Evolutionary conservation across 2,329 filamentous ascomycete genomes (phyloP), one percentile per base, ranked within the genome.

Genomic region (Diaporthe vaccinii): DNA sequence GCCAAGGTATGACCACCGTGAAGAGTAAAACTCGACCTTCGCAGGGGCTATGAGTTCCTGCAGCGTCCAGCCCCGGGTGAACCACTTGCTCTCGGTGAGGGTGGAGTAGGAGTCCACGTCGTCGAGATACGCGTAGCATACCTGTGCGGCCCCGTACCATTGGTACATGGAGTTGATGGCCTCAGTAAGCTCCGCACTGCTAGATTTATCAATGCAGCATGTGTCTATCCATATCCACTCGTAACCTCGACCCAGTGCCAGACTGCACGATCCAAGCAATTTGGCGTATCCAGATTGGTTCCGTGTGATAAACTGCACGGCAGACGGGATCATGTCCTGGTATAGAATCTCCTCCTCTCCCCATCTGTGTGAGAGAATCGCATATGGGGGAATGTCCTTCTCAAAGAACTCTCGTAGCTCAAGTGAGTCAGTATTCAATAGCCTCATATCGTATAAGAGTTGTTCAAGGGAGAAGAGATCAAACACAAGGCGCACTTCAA

Each of bases 1-100:
- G n/a, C 72, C 72, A 31, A 74, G n/a, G 34, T 9, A 72, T 4
- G 1, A 39, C 78, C 77, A 79, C n/a, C 65, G 61, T 39, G n/a
- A 36, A 70, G 61, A 67, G 46, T 71, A 79, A 55, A 79, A 80
- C 34, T 69, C 53, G 17, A 80, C 31, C 0, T 58, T n/a, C 7
- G 7, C 49, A 0, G 78, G 68, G 1, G 74, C 77, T 7, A 78
- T 41, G 8, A 78, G 78, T 25, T 75, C 74, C 39, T 75, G 57
- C 20, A 49, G 44, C 1, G 44, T 49, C 44, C 44, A 49, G 0
- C 44, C 44, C 44, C 44, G 44, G 3, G 44, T 22, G 17, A 49
- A 49, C 44, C 44, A 55, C 15, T 55, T 31, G 25, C 53, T 55
- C 25, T 31, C 53, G 12, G 2, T 55, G 25, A 31, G 2, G 25